phyloP scores from a whole-genome alignment of 129 eudicot genomes.

The Scalesia atractyloides region DNA sequence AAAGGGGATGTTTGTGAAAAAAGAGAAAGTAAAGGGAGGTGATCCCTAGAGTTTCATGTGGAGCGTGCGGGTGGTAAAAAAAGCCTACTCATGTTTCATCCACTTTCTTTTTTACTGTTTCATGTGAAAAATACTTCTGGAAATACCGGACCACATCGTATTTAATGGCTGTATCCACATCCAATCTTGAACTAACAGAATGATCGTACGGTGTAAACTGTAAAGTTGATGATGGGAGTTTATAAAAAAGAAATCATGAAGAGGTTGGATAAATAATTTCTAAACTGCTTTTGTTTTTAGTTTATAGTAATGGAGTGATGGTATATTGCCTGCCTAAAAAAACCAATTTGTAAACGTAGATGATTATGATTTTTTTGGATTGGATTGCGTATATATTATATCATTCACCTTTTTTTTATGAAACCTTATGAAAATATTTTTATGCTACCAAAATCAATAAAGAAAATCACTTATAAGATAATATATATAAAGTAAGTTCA shows the following conservation, averaged over 20 bases:
- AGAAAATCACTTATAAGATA: too few species aligned
- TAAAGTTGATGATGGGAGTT: not conserved
- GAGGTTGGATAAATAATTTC: not conserved
- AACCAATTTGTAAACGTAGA: too few species aligned
- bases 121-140: conserved; percentile 4
- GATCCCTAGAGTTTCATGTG: conserved; percentile 34
- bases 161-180: conserved; percentile 8
- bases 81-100: not conserved
- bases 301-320: not conserved
- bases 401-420: too few species aligned
- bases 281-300: not conserved
- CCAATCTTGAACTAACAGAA: not conserved
- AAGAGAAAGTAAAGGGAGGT: conserved; percentile 7
- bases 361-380: too few species aligned
- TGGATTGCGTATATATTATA: too few species aligned
- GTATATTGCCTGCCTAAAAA: too few species aligned
- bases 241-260: not conserved
- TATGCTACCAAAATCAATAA: too few species aligned
- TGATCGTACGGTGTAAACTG: not conserved
- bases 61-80: conserved; percentile 23
- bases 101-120: not conserved
- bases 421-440: too few species aligned
- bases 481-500: too few species aligned
- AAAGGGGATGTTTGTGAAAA: conserved; percentile 30
- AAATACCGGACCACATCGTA: conserved; percentile 7